Conservation (phyloP, 2,329 filamentous ascomycete species). For the Cladophialophora exuberans region DNA sequence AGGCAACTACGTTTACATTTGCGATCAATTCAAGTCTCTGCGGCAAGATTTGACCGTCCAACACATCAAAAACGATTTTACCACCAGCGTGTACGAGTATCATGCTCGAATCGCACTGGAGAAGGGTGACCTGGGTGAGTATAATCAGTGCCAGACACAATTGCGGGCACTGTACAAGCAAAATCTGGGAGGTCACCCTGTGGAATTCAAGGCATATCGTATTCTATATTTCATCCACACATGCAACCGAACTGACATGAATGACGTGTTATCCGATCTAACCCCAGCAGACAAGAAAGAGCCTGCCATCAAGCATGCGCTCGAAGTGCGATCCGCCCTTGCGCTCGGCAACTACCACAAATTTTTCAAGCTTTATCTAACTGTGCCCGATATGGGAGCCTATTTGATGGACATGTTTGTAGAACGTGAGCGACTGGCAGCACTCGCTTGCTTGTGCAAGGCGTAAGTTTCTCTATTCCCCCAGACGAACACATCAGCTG, state of each 20-base stretch:
- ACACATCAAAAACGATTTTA: slow-evolving; percentile 95
- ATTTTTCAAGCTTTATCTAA: slow-evolving; percentile 94
- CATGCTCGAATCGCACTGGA: slow-evolving; percentile 97
- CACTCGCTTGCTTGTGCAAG: slow-evolving; percentile 90
- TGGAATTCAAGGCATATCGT: slow-evolving; percentile 98
- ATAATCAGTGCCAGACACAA: slow-evolving; percentile 99
- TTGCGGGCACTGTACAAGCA: slow-evolving; percentile 87
- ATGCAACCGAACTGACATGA: slow-evolving; percentile 96
- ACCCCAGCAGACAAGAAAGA: slow-evolving; percentile 93
- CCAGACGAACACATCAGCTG: slow-evolving; percentile 41
- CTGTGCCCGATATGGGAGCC: slow-evolving; percentile 94
- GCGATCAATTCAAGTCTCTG: slow-evolving; percentile 98
- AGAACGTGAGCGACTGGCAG: slow-evolving; percentile 85
- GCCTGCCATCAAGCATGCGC: slow-evolving; percentile 81
- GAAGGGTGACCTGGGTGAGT: slow-evolving; percentile 99
- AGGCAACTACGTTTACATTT: slow-evolving; percentile 95
- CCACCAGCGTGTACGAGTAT: slow-evolving; percentile 93
- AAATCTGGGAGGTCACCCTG: slow-evolving; percentile 83
- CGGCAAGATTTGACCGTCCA: slow-evolving; percentile 98
- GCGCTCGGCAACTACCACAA: slow-evolving; percentile 95
- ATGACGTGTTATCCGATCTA: slow-evolving; percentile 98
- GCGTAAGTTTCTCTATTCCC: slow-evolving; percentile 68
- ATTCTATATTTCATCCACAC: slow-evolving; percentile 99
- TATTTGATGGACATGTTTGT: slow-evolving; percentile 99
- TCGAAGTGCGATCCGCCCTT: slow-evolving; percentile 86